Conservation (phyloP, 768 basidiomycete genomes). For the Boletus sp. region DNA sequence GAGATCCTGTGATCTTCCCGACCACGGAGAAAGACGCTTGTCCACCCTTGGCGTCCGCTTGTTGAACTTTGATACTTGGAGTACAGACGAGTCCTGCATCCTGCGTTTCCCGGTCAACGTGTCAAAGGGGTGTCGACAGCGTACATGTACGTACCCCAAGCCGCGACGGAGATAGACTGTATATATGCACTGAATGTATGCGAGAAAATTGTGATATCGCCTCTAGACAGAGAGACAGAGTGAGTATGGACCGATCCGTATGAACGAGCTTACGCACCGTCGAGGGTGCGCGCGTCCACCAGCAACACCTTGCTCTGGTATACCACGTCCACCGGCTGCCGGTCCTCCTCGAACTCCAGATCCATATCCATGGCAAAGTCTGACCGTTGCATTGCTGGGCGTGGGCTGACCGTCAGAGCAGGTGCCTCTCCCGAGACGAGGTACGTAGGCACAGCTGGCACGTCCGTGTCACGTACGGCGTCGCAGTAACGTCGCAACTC, state of each 20-base stretch:
- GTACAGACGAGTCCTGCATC: constrained; percentile 44
- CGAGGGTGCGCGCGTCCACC: constrained; percentile 61
- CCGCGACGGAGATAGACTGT: constrained; percentile 67
- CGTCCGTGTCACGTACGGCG: constrained; percentile 36
- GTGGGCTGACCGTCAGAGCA: constrained; percentile 12
- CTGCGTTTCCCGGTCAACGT: constrained; percentile 26
- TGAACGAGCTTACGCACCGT: constrained; percentile 43
- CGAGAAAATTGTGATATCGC: constrained; percentile 51
- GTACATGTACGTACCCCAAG: constrained; percentile 39
- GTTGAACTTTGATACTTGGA: constrained; percentile 31
- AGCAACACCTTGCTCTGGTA: constrained; percentile 51
- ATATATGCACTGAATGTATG: constrained; percentile 61
- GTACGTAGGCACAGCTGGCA: constrained; percentile 58
- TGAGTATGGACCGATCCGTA: no score
- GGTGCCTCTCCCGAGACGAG: constrained; percentile 58
- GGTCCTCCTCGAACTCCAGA: constrained; percentile 39
- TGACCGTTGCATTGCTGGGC: neutral
- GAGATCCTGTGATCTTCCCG: constrained; percentile 47
- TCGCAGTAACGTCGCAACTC: constrained; percentile 61
- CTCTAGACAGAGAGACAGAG: constrained; percentile 33
- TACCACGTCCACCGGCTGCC: constrained; percentile 43
- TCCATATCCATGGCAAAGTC: constrained; percentile 32
- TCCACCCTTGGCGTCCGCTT: constrained; percentile 31
- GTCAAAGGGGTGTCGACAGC: neutral
- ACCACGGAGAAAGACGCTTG: constrained; percentile 2